These are phyloP conservation scores for Podila horticola DNA, from an alignment of 192 early-diverging fungal genomes.

Conservation along the genomic window DNA sequence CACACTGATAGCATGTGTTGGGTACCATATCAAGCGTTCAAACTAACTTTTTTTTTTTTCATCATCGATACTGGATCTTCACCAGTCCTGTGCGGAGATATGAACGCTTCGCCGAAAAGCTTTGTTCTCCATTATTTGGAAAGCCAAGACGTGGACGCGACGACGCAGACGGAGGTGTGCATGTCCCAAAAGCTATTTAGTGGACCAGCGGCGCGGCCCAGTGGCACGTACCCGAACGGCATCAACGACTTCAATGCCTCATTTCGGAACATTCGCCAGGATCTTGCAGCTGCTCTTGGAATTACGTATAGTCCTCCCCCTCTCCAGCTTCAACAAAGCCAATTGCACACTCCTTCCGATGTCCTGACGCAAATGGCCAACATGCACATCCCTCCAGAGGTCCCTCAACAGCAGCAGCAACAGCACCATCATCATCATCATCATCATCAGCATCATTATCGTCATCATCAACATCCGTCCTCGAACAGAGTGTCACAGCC, in stretches of 20 bases:
- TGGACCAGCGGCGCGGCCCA: background rate
- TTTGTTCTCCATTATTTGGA: slow-evolving; percentile 15
- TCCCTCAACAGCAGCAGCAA: too few species aligned
- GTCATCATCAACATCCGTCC: background rate
- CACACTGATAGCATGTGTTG: background rate
- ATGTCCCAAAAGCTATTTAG: slow-evolving; percentile 16
- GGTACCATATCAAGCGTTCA: background rate
- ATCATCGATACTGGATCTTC: background rate
- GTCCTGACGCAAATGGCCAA: too few species aligned
- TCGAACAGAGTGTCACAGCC: slow-evolving; percentile 14
- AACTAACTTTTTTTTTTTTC: too few species aligned
- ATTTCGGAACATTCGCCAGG: background rate
- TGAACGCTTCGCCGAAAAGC: slow-evolving; percentile 32
- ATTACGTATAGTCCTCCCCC: background rate
- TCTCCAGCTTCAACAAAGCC: too few species aligned
- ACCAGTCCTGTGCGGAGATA: slow-evolving; percentile 41
- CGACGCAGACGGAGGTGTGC: slow-evolving; percentile 1
- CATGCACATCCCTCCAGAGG: too few species aligned
- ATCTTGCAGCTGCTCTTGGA: too few species aligned
- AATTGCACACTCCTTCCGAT: background rate
- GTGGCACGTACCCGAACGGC: slow-evolving; percentile 4
- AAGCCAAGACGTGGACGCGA: background rate
- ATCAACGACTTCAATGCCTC: slow-evolving; percentile 13
- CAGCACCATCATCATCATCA: background rate
- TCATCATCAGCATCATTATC: background rate